These are phyloP conservation scores for Pulveroboletus sp. DNA, from an alignment of 1,284 basidiomycete species.

Conservation along the genomic window DNA sequence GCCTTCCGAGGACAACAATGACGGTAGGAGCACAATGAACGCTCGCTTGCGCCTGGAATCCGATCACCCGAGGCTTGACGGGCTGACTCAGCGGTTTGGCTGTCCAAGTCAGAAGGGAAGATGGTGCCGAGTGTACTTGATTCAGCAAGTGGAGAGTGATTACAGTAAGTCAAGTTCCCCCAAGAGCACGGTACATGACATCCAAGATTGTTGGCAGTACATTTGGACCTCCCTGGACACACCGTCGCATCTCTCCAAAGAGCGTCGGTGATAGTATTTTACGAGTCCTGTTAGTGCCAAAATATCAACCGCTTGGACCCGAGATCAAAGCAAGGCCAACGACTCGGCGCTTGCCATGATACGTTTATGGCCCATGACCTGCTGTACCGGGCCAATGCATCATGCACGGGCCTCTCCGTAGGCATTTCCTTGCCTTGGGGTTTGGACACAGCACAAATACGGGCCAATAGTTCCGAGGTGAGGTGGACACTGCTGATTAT, in stretches of 20 bases:
- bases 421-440: neutral
- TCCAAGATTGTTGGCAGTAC: neutral
- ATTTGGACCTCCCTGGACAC: conserved; percentile 1
- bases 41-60: neutral
- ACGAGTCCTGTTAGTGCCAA: neutral
- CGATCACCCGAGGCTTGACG: no score
- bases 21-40: conserved; percentile 4
- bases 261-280: neutral
- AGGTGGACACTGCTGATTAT: neutral
- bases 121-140: neutral
- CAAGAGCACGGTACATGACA: neutral
- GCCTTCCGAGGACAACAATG: neutral
- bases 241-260: conserved; percentile 1
- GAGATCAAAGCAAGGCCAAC: conserved; percentile 22
- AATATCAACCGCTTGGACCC: conserved; percentile 3
- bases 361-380: neutral
- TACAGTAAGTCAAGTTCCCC: neutral
- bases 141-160: neutral
- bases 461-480: conserved; percentile 13
- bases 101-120: neutral
- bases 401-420: neutral
- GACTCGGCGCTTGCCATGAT: conserved; percentile 15
- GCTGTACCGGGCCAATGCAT: neutral
- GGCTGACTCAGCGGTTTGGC: no score
- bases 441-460: conserved; percentile 4